Evolutionary conservation across 805 yeast species (phyloP).

Genomic region (Wickerhamomyces pijperi): DNA sequence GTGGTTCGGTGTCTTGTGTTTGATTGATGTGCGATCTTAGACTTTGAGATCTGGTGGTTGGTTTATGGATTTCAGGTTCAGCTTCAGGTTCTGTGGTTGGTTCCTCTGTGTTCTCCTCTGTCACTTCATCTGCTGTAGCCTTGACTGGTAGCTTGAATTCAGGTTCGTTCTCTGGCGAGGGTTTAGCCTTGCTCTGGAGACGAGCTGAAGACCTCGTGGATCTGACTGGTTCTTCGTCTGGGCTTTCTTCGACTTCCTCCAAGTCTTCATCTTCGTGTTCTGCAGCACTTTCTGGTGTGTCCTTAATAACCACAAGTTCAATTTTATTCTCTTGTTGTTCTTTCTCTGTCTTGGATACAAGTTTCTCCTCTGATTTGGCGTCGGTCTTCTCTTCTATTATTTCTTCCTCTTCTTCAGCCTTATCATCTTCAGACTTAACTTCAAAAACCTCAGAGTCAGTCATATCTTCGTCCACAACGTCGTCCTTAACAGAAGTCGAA

Average conservation of each 20-base stretch:
- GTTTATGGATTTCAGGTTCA: neutral
- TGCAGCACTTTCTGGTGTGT: no score
- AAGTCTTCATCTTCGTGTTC: conserved; percentile 6
- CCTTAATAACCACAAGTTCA: no score
- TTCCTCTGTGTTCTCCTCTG: no score
- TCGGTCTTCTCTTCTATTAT: conserved; percentile 7
- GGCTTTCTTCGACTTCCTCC: conserved; percentile 6
- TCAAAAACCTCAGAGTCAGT: neutral
- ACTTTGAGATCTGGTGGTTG: neutral
- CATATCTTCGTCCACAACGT: conserved; percentile 8
- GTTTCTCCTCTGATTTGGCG: neutral
- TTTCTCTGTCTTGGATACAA: neutral
- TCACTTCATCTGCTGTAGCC: no score
- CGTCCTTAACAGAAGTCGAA: neutral
- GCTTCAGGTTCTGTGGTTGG: conserved; percentile 1
- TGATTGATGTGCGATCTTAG: no score
- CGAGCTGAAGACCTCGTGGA: neutral
- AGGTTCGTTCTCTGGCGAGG: no score
- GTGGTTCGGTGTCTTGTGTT: no score
- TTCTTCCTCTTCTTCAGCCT: conserved; percentile 6
- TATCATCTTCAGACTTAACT: conserved; percentile 1
- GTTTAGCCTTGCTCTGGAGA: neutral
- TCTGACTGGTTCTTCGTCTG: conserved; percentile 2
- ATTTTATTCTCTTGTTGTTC: neutral
- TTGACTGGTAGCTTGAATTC: no score